Base-by-base conservation (phyloP, 1,139 yeast genomes). In the Hansenula sp. region DNA sequence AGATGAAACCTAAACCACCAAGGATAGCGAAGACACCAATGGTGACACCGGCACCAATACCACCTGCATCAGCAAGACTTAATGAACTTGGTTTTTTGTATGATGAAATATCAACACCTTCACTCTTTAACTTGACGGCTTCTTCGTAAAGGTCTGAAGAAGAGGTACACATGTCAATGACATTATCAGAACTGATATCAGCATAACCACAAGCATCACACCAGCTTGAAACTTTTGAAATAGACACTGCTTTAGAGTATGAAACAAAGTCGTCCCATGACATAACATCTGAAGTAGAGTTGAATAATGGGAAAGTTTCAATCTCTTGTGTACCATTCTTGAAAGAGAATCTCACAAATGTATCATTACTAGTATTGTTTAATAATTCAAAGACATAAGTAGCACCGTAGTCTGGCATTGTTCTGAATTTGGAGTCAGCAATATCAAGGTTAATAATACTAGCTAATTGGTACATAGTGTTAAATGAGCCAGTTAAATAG, bases 31-130 rank as follows among this genome's bases (percentile, higher is more conserved):
- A 48, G 6, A 66, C 73, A 41, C 67, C 70, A 39, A 69, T 52
- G 20, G 74, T 69, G 34, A 66, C 70, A 52, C 73, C 75, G n/a
- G 75, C 75, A 39, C 75, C 75, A 45, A 70, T 68, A 43, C 75
- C 75, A 44, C 74, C 74, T 26, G 73, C 75, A 32, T 47, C 72
- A 10, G 71, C 73, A 17, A 58, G 52, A 7, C 65, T 43, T 38
- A 69, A 48, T 11, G 32, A 37, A 13, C 28, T 28, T n/a, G 19
- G 28, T 6, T 34, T 43, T 7, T n/a, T n/a, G n/a, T 33, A 38
- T 14, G 43, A 40, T 16, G 41, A 29, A 29, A 63, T 42, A 32
- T 57, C 45, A 31, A 56, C 58, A 34, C 66, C 66, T 25, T 57
- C 47, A 22, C 44, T 43, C 39, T 54, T 55, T 18, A 64, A 52